phyloP scores from a whole-genome alignment of 2,329 filamentous ascomycete species.

The Fusarium sambucinum region DNA sequence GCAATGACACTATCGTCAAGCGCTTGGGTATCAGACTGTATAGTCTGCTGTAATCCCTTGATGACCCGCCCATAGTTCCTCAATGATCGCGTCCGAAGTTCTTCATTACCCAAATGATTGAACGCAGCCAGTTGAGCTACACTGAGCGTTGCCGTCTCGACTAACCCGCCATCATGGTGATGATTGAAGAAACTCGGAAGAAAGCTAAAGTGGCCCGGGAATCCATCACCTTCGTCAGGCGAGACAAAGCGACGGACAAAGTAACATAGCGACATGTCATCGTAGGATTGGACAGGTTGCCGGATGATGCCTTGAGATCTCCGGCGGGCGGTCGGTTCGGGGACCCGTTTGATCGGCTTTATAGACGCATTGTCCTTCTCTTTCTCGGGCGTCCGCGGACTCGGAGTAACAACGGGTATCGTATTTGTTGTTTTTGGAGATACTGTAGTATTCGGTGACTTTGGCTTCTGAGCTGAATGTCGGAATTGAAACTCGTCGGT shows the following conservation, averaged over 20 bases:
- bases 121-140: constrained; percentile 53
- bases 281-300: constrained; percentile 33
- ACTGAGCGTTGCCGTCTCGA: constrained; percentile 51
- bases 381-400: not conserved
- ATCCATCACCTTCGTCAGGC: constrained; percentile 47
- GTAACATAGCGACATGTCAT: constrained; percentile 51
- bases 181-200: constrained; percentile 49
- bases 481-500: constrained; percentile 54
- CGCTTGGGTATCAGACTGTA: constrained; percentile 43
- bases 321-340: not conserved
- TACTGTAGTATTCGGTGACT: not conserved
- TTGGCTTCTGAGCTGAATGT: constrained; percentile 31
- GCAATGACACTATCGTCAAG: constrained; percentile 50
- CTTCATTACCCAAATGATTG: constrained; percentile 49
- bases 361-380: not conserved
- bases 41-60: constrained; percentile 46
- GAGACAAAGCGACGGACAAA: constrained; percentile 53
- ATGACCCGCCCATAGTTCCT: constrained; percentile 49
- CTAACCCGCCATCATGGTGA: constrained; percentile 41
- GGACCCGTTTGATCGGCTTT: constrained; percentile 1
- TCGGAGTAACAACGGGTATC: not conserved
- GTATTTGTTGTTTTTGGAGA: not conserved
- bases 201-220: constrained; percentile 52
- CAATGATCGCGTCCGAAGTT: constrained; percentile 48
- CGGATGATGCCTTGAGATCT: constrained; percentile 24